Percentiles rank a stretch among this genome's conserved stretches.
phyloP scores from a whole-genome alignment of 345 rosid species.

The Acer yangbiense region DNA sequence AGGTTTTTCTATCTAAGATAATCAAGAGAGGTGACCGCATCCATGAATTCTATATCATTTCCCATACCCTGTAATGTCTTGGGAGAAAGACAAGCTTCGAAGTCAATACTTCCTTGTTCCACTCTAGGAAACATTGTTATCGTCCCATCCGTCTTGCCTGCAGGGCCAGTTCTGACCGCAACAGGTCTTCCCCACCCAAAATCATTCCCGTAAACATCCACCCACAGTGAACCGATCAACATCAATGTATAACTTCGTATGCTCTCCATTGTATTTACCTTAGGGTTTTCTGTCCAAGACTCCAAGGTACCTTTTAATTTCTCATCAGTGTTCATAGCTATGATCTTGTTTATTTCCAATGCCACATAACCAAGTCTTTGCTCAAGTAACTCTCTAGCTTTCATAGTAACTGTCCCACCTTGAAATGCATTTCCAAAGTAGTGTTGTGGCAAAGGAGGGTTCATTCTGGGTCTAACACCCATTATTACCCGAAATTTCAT shows the following conservation, averaged over 20 bases:
- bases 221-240: slow-evolving; percentile 33
- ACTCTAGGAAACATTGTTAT: slow-evolving; percentile 26
- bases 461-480: slow-evolving; percentile 30
- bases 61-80: too few species aligned
- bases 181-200: slow-evolving; percentile 47
- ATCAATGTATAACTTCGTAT: too few species aligned
- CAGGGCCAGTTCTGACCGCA: slow-evolving; percentile 27
- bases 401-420: neutral
- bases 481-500: neutral
- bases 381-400: slow-evolving; percentile 22
- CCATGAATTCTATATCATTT: too few species aligned
- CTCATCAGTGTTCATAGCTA: slow-evolving; percentile 20
- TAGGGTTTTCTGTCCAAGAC: slow-evolving; percentile 23
- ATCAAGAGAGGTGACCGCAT: too few species aligned
- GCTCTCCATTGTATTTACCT: neutral
- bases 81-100: neutral
- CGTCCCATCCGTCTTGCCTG: slow-evolving; percentile 24
- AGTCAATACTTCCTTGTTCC: slow-evolving; percentile 31
- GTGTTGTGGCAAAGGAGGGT: slow-evolving; percentile 28
- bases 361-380: slow-evolving; percentile 27
- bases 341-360: slow-evolving; percentile 22
- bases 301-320: neutral
- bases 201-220: slow-evolving; percentile 37
- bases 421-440: slow-evolving; percentile 40
- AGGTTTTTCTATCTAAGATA: too few species aligned